Evolutionary conservation across 129 eudicot genomes (phyloP), one percentile per base, ranked within the genome.

Genomic region (Helichrysum umbraculigerum): DNA sequence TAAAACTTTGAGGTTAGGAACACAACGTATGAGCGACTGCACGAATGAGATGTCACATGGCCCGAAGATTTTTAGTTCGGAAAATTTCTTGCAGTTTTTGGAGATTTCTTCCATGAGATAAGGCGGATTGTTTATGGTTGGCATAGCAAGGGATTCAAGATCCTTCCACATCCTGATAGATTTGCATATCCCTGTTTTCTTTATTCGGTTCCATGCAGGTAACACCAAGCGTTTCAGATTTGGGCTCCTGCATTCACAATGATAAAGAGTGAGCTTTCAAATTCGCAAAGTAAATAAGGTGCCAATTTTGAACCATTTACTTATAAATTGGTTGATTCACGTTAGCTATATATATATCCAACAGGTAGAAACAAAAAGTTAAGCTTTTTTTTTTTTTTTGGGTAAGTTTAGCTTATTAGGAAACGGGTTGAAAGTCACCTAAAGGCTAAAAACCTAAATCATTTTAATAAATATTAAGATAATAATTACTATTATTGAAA

Each of bases 121-220:
- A 2, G 79, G 85, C 34, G 96, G 90, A 59, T 72, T 83, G 20
- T 84, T 83, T 60, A 90, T 75, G 81, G 89, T 85, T 0, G 92
- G 96, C 96, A 90, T 84, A 22, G 92, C 88, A 10, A 90, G 78
- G 0, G 96, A 90, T 78, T 87, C 96, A 1, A 90, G 92, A 82
- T 87, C 87, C 47, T 78, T 39, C 92, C 96, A 90, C 82, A 60
- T 72, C 68, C 84, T 69, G 21, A 90, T 77, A 7, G 96, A 92
- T 39, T 63, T 83, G 34, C 92, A 85, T 76, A 90, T 90, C 20
- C 90, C 92, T 0, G 86, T 79, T 50, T 64, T 90, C 64, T 85
- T 87, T 68, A 90, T 85, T 75, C 90, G 74, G 80, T 90, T 87
- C 92, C 90, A 85, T 29, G 92, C 92, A 16, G 96, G 96, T 87